Evolutionary conservation across 805 yeast genomes (phyloP).

Genomic region (Candida xiaguanensis): DNA sequence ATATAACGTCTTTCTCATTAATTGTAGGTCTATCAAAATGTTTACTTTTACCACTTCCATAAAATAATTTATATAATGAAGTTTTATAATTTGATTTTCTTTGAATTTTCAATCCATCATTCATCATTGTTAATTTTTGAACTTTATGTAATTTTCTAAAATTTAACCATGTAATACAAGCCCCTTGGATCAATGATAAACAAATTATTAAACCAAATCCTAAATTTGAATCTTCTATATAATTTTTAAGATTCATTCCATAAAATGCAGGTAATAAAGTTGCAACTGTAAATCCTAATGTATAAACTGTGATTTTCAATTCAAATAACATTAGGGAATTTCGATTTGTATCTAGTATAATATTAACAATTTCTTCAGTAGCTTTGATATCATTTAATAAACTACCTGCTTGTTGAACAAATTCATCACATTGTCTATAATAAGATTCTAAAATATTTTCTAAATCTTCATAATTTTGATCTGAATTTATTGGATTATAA

Average conservation of each 20-base stretch:
- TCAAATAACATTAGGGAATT: constrained; percentile 87
- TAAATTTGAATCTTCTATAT: constrained; percentile 60
- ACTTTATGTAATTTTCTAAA: constrained; percentile 57
- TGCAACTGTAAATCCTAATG: constrained; percentile 82
- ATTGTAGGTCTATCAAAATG: constrained; percentile 29
- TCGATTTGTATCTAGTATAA: constrained; percentile 86
- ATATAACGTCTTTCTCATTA: constrained; percentile 35
- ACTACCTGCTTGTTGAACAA: constrained; percentile 86
- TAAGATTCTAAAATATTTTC: constrained; percentile 88
- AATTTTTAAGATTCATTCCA: constrained; percentile 82
- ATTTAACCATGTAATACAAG: constrained; percentile 51
- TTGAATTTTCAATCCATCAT: constrained; percentile 10
- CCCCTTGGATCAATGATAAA: constrained; percentile 51
- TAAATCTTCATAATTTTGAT: constrained; percentile 59
- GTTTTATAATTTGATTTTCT: not conserved
- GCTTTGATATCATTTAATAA: constrained; percentile 78
- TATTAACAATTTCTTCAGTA: constrained; percentile 90
- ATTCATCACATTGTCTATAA: constrained; percentile 88
- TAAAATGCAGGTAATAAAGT: constrained; percentile 83
- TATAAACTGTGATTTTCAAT: constrained; percentile 75
- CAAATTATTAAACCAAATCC: constrained; percentile 62
- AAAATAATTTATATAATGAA: constrained; percentile 16
- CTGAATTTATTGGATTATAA: constrained; percentile 12
- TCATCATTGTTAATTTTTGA: constrained; percentile 63
- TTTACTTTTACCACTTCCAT: constrained; percentile 19